Evolutionary conservation across 2,329 filamentous ascomycete species (phyloP).

Genomic region (Fonsecaea multimorphosa): DNA sequence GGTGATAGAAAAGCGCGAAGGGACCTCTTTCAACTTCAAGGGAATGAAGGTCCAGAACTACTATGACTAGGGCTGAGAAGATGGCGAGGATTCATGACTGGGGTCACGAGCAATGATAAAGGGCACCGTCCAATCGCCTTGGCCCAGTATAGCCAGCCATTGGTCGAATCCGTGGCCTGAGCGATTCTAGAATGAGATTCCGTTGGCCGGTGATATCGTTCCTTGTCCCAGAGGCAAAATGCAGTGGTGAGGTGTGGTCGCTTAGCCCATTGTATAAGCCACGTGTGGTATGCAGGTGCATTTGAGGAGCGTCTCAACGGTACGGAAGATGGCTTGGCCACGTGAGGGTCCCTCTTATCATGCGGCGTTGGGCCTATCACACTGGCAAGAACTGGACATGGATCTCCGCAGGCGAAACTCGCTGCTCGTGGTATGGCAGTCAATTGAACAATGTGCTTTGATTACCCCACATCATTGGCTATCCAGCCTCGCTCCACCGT

Average conservation of each 20-base stretch:
- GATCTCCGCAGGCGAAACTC: slow-evolving; percentile 13
- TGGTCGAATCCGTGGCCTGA: background rate
- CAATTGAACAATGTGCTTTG: slow-evolving; percentile 3
- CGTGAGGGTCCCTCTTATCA: slow-evolving; percentile 12
- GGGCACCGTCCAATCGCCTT: background rate
- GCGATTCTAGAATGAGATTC: background rate
- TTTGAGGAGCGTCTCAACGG: slow-evolving; percentile 2
- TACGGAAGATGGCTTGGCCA: background rate
- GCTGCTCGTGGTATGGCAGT: slow-evolving; percentile 7
- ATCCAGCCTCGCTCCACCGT: background rate
- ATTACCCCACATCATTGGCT: slow-evolving; percentile 1
- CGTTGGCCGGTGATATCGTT: background rate
- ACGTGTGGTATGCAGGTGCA: slow-evolving; percentile 21
- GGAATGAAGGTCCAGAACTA: slow-evolving; percentile 49
- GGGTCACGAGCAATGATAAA: background rate
- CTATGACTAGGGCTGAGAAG: slow-evolving; percentile 37
- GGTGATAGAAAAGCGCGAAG: slow-evolving; percentile 52
- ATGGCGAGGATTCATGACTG: background rate
- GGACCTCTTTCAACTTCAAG: slow-evolving; percentile 54
- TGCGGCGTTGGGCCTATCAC: background rate
- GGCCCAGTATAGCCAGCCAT: background rate
- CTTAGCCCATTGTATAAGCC: slow-evolving; percentile 6
- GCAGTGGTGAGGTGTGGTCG: background rate
- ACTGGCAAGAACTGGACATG: too few species aligned
- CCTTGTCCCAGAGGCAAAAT: background rate